phyloP scores from a whole-genome alignment of 2,329 filamentous ascomycete species.

The Monosporascus sp. region DNA sequence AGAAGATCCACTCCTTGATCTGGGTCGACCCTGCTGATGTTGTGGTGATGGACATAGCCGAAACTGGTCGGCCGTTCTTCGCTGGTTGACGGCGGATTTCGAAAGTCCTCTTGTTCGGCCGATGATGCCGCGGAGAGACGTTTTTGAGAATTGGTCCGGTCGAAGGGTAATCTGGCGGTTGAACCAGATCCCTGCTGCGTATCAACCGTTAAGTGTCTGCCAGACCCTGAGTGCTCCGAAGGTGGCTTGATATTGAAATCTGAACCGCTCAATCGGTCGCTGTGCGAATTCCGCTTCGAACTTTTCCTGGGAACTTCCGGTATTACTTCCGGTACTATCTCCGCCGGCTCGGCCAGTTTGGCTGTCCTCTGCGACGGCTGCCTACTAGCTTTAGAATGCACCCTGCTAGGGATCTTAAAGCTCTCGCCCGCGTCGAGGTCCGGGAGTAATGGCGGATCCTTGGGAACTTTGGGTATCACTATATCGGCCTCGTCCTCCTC shows the following conservation, averaged over 20 bases:
- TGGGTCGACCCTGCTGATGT: conserved; percentile 50
- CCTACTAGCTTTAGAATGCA: conserved; percentile 53
- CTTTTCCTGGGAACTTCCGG: conserved; percentile 58
- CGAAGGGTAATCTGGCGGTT: conserved; percentile 48
- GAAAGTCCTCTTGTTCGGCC: conserved; percentile 41
- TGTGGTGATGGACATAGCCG: conserved; percentile 54
- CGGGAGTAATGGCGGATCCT: conserved; percentile 52
- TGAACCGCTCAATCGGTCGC: conserved; percentile 28
- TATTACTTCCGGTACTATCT: conserved; percentile 12
- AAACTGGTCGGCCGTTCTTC: conserved; percentile 49
- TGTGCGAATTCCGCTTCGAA: conserved; percentile 56
- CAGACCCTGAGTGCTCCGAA: conserved; percentile 7
- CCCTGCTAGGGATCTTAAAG: conserved; percentile 60
- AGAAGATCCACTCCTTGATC: conserved; percentile 41
- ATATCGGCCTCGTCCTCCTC: conserved; percentile 33
- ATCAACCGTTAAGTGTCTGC: conserved; percentile 6
- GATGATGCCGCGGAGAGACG: conserved; percentile 48
- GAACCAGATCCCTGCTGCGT: conserved; percentile 10
- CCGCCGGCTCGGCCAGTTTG: conserved; percentile 20
- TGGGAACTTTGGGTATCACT: conserved; percentile 37
- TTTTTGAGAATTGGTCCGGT: conserved; percentile 49
- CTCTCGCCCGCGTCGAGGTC: conserved; percentile 53
- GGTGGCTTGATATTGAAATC: conserved; percentile 29
- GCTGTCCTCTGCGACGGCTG: conserved; percentile 31
- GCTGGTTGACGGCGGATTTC: conserved; percentile 30